Evolutionary conservation across 805 yeast genomes (phyloP).

Genomic region (Saturnispora silvae): DNA sequence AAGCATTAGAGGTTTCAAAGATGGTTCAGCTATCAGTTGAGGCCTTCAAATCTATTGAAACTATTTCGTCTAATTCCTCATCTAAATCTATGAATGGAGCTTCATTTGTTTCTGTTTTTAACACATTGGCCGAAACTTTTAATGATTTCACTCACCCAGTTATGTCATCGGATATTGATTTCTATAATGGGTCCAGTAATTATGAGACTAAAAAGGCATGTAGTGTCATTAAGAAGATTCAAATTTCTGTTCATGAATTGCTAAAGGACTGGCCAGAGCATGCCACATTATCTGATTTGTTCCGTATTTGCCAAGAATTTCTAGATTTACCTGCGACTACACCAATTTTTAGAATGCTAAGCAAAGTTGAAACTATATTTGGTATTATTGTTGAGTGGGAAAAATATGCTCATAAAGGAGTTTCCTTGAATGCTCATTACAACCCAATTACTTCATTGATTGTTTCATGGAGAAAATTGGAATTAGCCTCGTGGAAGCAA

Average conservation of each 20-base stretch:
- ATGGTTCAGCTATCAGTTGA: conserved; percentile 31
- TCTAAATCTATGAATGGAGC: conserved; percentile 21
- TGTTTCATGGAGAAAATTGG: conserved; percentile 85
- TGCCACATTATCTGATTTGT: conserved; percentile 67
- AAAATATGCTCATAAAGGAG: conserved; percentile 73
- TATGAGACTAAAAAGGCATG: conserved; percentile 55
- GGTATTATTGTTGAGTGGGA: conserved; percentile 87
- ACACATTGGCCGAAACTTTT: conserved; percentile 27
- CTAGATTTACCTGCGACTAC: conserved; percentile 49
- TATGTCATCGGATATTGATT: conserved; percentile 31
- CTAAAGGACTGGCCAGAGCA: conserved; percentile 87
- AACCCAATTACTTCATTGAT: conserved; percentile 55
- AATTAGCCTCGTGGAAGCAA: conserved; percentile 75
- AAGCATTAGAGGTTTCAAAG: conserved; percentile 19
- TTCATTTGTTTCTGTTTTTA: conserved; percentile 27
- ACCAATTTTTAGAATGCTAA: conserved; percentile 68
- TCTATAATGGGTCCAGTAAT: conserved; percentile 56
- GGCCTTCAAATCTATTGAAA: conserved; percentile 22
- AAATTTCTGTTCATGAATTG: conserved; percentile 35
- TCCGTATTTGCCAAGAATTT: conserved; percentile 55
- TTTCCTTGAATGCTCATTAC: conserved; percentile 46
- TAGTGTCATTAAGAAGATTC: conserved; percentile 33
- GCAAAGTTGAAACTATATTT: conserved; percentile 79
- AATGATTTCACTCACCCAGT: conserved; percentile 18
- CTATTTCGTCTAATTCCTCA: conserved; percentile 17